Percentiles rank a stretch among this genome's conserved stretches.
These are phyloP conservation scores for Phycomyces nitens DNA, from an alignment of 192 early-diverging fungal species.

Conservation along the genomic window DNA sequence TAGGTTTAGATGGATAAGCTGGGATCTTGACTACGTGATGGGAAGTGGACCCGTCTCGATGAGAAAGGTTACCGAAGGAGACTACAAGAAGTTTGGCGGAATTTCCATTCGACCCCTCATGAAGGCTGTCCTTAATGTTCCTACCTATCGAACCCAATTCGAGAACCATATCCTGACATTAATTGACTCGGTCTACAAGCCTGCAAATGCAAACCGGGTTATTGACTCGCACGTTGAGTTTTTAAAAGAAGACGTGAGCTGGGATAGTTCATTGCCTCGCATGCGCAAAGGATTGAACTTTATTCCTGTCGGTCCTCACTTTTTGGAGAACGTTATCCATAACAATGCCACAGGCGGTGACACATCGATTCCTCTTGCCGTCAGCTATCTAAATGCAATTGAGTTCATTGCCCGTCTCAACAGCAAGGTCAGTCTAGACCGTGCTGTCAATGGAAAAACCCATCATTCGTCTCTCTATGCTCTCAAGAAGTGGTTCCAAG, in stretches of 20 bases:
- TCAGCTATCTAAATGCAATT: neutral
- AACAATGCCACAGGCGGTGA: neutral
- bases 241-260: constrained; percentile 22
- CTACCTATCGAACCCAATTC: constrained; percentile 7
- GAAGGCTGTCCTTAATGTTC: constrained; percentile 16
- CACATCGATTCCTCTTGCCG: neutral
- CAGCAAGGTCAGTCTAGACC: constrained; percentile 4
- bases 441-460: constrained; percentile 19
- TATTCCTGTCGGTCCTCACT: neutral
- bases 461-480: constrained; percentile 19
- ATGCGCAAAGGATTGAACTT: constrained; percentile 12
- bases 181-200: constrained; percentile 8
- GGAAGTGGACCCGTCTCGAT: constrained; percentile 25
- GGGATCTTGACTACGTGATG: constrained; percentile 28
- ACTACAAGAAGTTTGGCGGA: constrained; percentile 21
- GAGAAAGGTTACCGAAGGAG: constrained; percentile 13
- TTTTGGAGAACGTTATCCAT: neutral
- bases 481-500: constrained; percentile 26
- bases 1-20: constrained; percentile 18
- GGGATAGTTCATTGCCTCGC: constrained; percentile 20
- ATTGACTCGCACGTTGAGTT: constrained; percentile 22
- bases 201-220: neutral
- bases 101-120: constrained; percentile 15
- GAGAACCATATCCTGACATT: constrained; percentile 5
- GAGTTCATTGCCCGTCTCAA: constrained; percentile 20